Percentiles rank a stretch among this genome's conserved stretches.
phyloP scores from a whole-genome alignment of 805 yeast genomes.

The Metschnikowia dekortorum region DNA sequence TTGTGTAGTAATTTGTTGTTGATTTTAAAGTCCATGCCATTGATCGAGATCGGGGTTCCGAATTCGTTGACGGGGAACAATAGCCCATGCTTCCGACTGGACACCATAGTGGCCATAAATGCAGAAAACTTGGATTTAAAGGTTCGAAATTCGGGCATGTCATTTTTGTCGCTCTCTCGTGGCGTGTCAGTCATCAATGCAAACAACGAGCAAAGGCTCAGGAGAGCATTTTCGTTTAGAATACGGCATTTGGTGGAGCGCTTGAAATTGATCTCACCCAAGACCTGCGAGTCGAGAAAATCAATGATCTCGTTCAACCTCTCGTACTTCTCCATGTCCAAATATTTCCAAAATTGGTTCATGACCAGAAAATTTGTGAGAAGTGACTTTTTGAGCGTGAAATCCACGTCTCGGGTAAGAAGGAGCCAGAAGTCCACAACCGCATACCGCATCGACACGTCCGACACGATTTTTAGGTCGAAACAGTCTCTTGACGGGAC shows the following conservation, averaged over 20 bases:
- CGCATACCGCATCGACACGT: slow-evolving; percentile 48
- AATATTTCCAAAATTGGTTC: slow-evolving; percentile 63
- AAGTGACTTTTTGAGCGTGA: slow-evolving; percentile 62
- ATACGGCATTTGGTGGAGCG: slow-evolving; percentile 69
- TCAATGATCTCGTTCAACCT: slow-evolving; percentile 31
- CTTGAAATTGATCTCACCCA: slow-evolving; percentile 57
- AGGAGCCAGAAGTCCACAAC: slow-evolving; percentile 61
- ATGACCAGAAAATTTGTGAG: slow-evolving; percentile 53
- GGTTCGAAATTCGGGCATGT: slow-evolving; percentile 32
- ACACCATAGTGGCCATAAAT: slow-evolving; percentile 47
- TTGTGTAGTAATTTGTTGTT: slow-evolving; percentile 67
- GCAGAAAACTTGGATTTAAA: slow-evolving; percentile 30
- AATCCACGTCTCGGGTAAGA: slow-evolving; percentile 41
- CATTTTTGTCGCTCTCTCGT: slow-evolving; percentile 14
- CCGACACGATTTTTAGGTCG: slow-evolving; percentile 28
- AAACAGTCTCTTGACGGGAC: slow-evolving; percentile 46
- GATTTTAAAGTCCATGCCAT: slow-evolving; percentile 50
- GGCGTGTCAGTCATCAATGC: slow-evolving; percentile 4
- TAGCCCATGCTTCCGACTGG: slow-evolving; percentile 47
- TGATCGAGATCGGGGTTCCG: slow-evolving; percentile 45
- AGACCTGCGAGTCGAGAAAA: slow-evolving; percentile 46
- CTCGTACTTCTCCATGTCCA: slow-evolving; percentile 33
- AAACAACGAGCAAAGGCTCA: slow-evolving; percentile 51
- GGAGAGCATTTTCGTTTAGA: slow-evolving; percentile 71
- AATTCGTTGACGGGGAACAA: slow-evolving; percentile 43